Percentiles rank a stretch among this genome's conserved stretches.
These are phyloP conservation scores for Rheum nobile DNA, from an alignment of 148 eudicot genomes.

Conservation along the genomic window DNA sequence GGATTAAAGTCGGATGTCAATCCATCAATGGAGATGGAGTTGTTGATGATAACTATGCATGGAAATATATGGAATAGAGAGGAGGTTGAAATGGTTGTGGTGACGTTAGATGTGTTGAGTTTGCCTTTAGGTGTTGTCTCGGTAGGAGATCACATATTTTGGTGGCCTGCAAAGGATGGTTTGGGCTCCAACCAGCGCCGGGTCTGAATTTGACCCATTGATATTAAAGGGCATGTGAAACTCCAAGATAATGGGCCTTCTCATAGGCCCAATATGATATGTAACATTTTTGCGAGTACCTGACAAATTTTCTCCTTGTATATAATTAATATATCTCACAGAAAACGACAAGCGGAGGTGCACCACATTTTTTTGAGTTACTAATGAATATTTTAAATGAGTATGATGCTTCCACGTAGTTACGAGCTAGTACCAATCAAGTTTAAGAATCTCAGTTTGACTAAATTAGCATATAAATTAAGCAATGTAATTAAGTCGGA, in stretches of 20 bases:
- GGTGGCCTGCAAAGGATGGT: too few species aligned
- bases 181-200: background rate
- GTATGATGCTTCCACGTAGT: constrained; percentile 7
- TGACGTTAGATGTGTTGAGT: too few species aligned
- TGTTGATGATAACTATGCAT: too few species aligned
- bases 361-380: background rate
- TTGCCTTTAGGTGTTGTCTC: too few species aligned
- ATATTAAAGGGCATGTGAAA: background rate
- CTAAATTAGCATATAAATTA: background rate
- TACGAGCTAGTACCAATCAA: background rate
- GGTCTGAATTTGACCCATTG: background rate
- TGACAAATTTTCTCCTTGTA: background rate
- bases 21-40: too few species aligned
- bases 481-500: background rate
- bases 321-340: background rate
- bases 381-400: background rate
- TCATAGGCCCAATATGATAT: too few species aligned
- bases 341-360: background rate
- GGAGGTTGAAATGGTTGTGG: too few species aligned
- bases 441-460: background rate
- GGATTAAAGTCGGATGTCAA: too few species aligned
- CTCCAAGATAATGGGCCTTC: background rate
- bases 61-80: too few species aligned
- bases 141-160: too few species aligned
- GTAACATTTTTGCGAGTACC: too few species aligned